These are phyloP conservation scores for Mucor saturninus DNA, from an alignment of 371 early-diverging fungal species.

Conservation along the genomic window DNA sequence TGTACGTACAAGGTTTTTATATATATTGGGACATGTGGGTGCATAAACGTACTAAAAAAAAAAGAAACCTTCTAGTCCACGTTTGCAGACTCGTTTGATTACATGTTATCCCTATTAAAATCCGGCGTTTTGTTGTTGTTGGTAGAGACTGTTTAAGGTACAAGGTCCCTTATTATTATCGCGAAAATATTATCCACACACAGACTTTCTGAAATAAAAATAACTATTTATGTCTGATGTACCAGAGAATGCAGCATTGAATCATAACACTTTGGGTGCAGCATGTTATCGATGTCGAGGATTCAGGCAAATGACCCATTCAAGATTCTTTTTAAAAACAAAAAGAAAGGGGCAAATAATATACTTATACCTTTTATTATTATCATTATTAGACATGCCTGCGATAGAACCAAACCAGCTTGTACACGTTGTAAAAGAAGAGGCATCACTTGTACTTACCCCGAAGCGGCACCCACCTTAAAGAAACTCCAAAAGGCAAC, in stretches of 20 bases:
- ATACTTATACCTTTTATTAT: neutral
- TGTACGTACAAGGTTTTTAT: constrained; percentile 18
- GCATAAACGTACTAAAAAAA: neutral
- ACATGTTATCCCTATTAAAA: constrained; percentile 68
- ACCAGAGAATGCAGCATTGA: constrained; percentile 18
- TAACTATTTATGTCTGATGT: constrained; percentile 28
- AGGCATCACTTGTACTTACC: constrained; percentile 41
- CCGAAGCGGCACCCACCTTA: constrained; percentile 44
- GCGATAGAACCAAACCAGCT: constrained; percentile 36
- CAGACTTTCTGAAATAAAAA: neutral
- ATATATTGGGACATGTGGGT: neutral
- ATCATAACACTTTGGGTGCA: constrained; percentile 32
- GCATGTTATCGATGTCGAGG: constrained; percentile 45
- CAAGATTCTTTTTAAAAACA: neutral
- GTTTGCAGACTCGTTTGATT: constrained; percentile 71
- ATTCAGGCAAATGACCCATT: constrained; percentile 29
- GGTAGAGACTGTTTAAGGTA: too few relatives aligned
- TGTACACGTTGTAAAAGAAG: constrained; percentile 41
- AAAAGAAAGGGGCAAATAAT: neutral
- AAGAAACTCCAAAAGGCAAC: constrained; percentile 39
- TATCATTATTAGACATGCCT: constrained; percentile 33
- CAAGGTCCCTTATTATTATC: neutral
- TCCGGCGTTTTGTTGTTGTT: constrained; percentile 39
- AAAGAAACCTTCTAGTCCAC: too few relatives aligned
- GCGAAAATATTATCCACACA: neutral